Evolutionary conservation across 495 filamentous ascomycete species (phyloP).

Genomic region (Annulohypoxylon moriforme): DNA sequence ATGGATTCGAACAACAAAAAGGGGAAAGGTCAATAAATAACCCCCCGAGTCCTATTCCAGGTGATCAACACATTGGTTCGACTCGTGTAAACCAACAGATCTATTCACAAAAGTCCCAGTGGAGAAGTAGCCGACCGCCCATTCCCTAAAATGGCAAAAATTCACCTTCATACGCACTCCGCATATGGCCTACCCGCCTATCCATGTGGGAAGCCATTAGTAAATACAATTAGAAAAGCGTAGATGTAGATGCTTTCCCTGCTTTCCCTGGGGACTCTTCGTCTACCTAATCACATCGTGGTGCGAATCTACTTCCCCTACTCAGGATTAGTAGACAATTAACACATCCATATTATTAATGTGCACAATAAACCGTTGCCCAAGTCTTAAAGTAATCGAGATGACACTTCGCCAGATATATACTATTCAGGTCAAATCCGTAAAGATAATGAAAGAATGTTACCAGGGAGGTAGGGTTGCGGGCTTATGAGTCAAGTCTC

Average conservation of each 20-base stretch:
- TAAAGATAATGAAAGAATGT: neutral
- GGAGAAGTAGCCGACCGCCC: conserved; percentile 14
- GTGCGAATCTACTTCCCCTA: neutral
- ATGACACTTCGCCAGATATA: too few species aligned
- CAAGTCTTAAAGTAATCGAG: too few species aligned
- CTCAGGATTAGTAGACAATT: neutral
- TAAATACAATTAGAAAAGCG: neutral
- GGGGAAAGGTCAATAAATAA: conserved; percentile 5
- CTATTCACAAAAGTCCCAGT: conserved; percentile 2
- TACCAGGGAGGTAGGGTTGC: neutral
- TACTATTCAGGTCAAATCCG: too few species aligned
- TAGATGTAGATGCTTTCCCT: neutral
- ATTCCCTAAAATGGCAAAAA: conserved; percentile 8
- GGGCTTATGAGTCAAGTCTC: neutral
- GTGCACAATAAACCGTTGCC: too few species aligned
- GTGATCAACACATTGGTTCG: conserved; percentile 26
- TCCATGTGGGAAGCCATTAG: neutral
- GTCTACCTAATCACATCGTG: neutral
- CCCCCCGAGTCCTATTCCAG: neutral
- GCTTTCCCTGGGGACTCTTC: conserved; percentile 6
- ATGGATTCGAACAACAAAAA: conserved; percentile 1
- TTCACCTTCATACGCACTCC: neutral
- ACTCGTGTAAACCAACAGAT: neutral
- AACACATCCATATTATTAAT: too few species aligned
- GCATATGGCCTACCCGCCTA: neutral